phyloP scores from a whole-genome alignment of 2,329 filamentous ascomycete species.

The Penicillium psychrosexuale region DNA sequence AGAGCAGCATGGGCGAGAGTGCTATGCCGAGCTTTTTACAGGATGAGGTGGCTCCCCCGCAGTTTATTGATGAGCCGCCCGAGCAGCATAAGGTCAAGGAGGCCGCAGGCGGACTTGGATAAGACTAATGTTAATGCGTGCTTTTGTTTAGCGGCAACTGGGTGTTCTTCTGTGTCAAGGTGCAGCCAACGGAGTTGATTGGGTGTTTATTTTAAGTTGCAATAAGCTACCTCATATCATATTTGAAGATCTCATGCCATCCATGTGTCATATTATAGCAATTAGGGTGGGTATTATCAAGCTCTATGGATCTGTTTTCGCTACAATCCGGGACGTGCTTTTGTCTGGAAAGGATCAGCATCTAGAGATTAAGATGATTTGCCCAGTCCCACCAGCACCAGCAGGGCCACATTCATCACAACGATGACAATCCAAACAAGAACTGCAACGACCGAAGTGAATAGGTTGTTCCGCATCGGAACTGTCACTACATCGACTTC shows the following conservation, averaged over 20 bases:
- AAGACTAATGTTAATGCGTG: conserved; percentile 11
- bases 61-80: conserved; percentile 91
- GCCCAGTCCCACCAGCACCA: conserved; percentile 64
- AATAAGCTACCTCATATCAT: conserved; percentile 1
- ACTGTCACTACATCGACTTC: conserved; percentile 35
- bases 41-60: conserved; percentile 75
- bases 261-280: background rate
- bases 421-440: conserved; percentile 71
- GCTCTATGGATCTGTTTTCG: background rate
- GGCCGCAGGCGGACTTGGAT: conserved; percentile 54
- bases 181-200: conserved; percentile 19
- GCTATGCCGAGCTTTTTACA: conserved; percentile 79
- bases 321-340: background rate
- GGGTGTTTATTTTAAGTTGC: background rate
- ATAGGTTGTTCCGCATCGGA: conserved; percentile 71
- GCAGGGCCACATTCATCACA: conserved; percentile 73
- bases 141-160: conserved; percentile 2
- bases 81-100: conserved; percentile 76
- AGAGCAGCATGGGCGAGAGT: conserved; percentile 61
- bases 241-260: background rate
- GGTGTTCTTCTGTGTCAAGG: conserved; percentile 13
- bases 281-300: background rate
- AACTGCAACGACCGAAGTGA: conserved; percentile 56
- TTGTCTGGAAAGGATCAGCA: background rate
- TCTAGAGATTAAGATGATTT: conserved; percentile 29